Base-by-base conservation (phyloP, 139 green algal species). In the Chlamydomonas sp. region DNA sequence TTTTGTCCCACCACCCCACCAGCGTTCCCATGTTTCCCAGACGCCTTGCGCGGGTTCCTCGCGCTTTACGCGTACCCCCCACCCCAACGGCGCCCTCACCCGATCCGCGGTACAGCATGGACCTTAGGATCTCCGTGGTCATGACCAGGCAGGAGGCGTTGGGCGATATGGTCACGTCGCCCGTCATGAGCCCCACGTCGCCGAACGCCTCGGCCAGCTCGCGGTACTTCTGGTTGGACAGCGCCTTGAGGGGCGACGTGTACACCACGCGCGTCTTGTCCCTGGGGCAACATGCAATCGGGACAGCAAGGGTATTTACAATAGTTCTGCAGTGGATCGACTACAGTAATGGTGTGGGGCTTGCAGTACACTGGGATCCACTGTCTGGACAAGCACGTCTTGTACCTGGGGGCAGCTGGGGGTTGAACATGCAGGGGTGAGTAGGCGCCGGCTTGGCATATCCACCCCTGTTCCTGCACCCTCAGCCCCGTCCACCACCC, bases 71-170 rank as follows among this genome's bases (percentile, higher is more conserved):
- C 71, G 15, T 57, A 14, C 12, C 31, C n/a, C n/a, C 31, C 16
- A 5, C 73, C 3, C 6, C 9, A 12, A 17, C n/a, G 3, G 73
- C 49, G 60, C 60, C 62, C 76, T 59, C 66, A 92, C 91, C 91
- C 79, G 91, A 91, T 1, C 85, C 93, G 82, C 91, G 93, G 92
- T 98, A 98, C 59, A 98, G 94, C 96, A 98, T 98, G 90, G 78
- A 91, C 20, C 98, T 91, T 84, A 99, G 90, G 84, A 99, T 99
- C 92, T 99, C 98, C 3, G 98, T 99, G 68, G 98, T 99, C 97
- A 99, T 99, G 58, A 99, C 98, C 17, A 99, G 90, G 93, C 96
- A 99, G 15, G 86, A 93, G 2, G 98, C 96, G 57, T 96, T 95
- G 20, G 96, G 95, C 88, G 98, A 96, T 85, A 99, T 96, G 63